phyloP scores from a whole-genome alignment of 768 basidiomycete genomes.

The Wakefieldia striispora region DNA sequence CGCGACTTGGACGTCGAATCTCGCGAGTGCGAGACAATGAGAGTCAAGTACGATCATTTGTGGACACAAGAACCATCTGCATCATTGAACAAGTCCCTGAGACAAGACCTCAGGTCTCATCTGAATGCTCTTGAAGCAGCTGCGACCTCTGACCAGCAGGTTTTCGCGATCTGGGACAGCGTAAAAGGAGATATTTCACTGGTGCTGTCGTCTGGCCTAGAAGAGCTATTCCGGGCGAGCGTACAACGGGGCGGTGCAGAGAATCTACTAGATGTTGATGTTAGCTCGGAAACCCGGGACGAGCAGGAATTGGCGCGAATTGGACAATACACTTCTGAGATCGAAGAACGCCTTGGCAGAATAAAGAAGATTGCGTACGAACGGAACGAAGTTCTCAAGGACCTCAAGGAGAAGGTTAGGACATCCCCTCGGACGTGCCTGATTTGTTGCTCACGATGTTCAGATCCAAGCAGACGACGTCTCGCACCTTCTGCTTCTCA shows the following conservation, averaged over 20 bases:
- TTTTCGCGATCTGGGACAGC: slow-evolving; percentile 67
- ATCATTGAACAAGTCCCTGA: slow-evolving; percentile 61
- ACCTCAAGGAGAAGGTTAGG: slow-evolving; percentile 90
- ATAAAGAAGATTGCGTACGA: slow-evolving; percentile 84
- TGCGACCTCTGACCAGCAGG: slow-evolving; percentile 72
- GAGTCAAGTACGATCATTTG: slow-evolving; percentile 81
- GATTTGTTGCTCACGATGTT: background rate
- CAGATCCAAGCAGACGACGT: slow-evolving; percentile 97
- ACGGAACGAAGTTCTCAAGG: slow-evolving; percentile 82
- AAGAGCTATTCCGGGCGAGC: slow-evolving; percentile 61
- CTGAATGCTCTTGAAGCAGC: slow-evolving; percentile 73
- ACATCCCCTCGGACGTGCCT: background rate
- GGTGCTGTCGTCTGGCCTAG: slow-evolving; percentile 57
- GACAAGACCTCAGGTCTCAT: slow-evolving; percentile 81
- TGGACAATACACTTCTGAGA: slow-evolving; percentile 60
- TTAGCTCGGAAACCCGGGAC: slow-evolving; percentile 58
- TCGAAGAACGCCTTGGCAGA: slow-evolving; percentile 74
- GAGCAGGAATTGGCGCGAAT: slow-evolving; percentile 70
- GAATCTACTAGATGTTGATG: slow-evolving; percentile 73
- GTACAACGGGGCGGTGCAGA: slow-evolving; percentile 38
- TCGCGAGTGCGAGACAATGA: slow-evolving; percentile 82
- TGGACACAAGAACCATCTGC: slow-evolving; percentile 89
- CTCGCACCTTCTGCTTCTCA: slow-evolving; percentile 88
- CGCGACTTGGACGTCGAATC: slow-evolving; percentile 79
- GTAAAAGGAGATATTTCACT: slow-evolving; percentile 63